These are phyloP conservation scores for Blastobotrys illinoisensis DNA, from an alignment of 1,139 yeast genomes.

Conservation along the genomic window DNA sequence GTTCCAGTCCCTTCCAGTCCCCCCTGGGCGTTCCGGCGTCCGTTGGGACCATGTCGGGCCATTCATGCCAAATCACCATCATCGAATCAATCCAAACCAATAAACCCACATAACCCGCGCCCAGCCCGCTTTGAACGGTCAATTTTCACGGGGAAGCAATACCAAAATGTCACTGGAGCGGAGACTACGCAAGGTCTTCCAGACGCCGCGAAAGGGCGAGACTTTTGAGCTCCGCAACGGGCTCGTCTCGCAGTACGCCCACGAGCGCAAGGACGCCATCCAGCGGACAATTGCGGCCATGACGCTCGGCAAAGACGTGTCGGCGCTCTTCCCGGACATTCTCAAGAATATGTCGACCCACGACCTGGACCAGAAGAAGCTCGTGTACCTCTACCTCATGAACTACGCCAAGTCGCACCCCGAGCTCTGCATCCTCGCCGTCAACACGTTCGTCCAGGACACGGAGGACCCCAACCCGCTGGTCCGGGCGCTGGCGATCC, in stretches of 20 bases:
- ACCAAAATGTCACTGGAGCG: constrained; percentile 34
- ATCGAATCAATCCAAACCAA: neutral
- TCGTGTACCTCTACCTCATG: constrained; percentile 92
- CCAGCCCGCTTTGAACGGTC: neutral
- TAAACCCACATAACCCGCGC: neutral
- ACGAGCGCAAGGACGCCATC: constrained; percentile 87
- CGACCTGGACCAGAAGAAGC: constrained; percentile 92
- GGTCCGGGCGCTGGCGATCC: constrained; percentile 89
- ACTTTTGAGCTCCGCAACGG: constrained; percentile 85
- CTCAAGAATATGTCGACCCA: constrained; percentile 95
- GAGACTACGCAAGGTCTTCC: constrained; percentile 49
- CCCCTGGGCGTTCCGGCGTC: too few relatives aligned
- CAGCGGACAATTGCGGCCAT: constrained; percentile 96
- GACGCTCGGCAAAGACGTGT: constrained; percentile 98
- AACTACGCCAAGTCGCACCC: constrained; percentile 97
- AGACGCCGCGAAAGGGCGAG: constrained; percentile 65
- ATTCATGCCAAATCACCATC: neutral
- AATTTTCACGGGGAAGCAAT: neutral
- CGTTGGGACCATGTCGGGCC: neutral
- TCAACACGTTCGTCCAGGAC: constrained; percentile 90
- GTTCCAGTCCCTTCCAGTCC: neutral
- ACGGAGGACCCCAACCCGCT: constrained; percentile 96
- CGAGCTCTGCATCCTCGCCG: constrained; percentile 91
- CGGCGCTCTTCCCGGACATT: constrained; percentile 91
- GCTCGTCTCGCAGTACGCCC: constrained; percentile 89